Evolutionary conservation across 2,329 filamentous ascomycete genomes (phyloP), one percentile per base, ranked within the genome.

Genomic region (Fusarium sp.): DNA sequence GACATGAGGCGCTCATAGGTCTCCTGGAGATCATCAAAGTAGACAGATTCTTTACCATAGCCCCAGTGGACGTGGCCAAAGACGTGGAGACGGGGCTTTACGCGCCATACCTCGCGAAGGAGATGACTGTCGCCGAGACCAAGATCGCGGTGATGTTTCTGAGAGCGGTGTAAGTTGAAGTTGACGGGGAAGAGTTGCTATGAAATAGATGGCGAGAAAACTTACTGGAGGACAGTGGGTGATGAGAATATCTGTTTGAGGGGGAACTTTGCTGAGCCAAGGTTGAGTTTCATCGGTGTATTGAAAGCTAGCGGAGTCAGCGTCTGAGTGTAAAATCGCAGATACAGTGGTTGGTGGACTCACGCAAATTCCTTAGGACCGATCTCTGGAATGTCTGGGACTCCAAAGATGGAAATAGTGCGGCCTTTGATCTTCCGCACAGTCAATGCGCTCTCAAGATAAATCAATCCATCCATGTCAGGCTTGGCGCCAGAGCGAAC

Each of bases 1-100:
- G 84, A 83, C 79, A 89, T 83, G 27, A 94, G 86, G n/a, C 86
- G 85, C 82, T 96, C 94, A 82, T 94, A 95, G 2, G 89, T 88
- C 35, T 84, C 84, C 82, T 97, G 94, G 69, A 90, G 89, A 29
- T 91, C 88, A 81, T 97, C 94, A 87, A 93, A 97, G 82, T 90
- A 93, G 11, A 93, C 87, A 0, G 91, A 82, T 78, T 95, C 91
- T 50, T 85, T 86, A 18, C 95, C 95, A 54, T 93, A 89, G 10
- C 91, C 93, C 79, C 88, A 93, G 84, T 98, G 95, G 27, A 95
- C 89, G 82, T 98, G 95, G 1, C 95, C 95, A 80, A 97, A 97
- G 57, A 97, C 88, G 81, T 97, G 94, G 16, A 97, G 84, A 14
- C 86, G 86, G 0, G 95, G 95, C 71, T 90, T 91, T 13, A 95